Evolutionary conservation across 1,284 basidiomycete genomes (phyloP), one percentile per base, ranked within the genome.

Genomic region (Trichosporon ovoides): DNA sequence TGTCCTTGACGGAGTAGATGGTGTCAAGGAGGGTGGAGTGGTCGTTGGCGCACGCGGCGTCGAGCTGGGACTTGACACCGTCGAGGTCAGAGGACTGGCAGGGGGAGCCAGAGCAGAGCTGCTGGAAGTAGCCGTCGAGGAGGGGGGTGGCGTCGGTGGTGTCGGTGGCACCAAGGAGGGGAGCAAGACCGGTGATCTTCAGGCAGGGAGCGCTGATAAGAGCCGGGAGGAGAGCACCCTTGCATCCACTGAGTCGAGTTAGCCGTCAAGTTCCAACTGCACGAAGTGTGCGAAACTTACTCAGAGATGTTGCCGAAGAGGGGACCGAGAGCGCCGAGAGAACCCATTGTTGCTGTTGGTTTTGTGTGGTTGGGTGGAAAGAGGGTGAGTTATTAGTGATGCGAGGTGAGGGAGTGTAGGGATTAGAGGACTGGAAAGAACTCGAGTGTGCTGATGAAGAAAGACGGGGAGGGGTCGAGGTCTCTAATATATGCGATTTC

Each of bases 71-170:
- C 55, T 66, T 38, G 38, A 71, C 72, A 11, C 59, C 60, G 11
- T 65, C 54, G 11, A 76, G 57, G 28, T 72, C 73, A 4, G 62
- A 52, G 62, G 73, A 71, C 37, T 63, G 62, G 60, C 74, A 76
- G 33, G 62, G 59, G 3, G 70, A 65, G 24, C 59, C 58, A 11
- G 62, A 52, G 56, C 74, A 76, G 18, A 76, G 64, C 10, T 62
- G 61, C 35, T 51, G 51, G 48, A 76, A 62, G 62, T 74, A 75
- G 38, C 58, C 60, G 63, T 71, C 68, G 38, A 75, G 53, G 3
- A 64, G 51, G n/a, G 53, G 54, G 53, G 71, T 63, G 61, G 74
- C 38, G 38, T 43, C 38, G 38, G 38, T 61, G 11, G 69, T 70
- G 36, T 68, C 70, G 7, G 57, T 60, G 40, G 14, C 38, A 10